Evolutionary conservation across 768 basidiomycete genomes (phyloP).

Genomic region (Tylopilus felleus): DNA sequence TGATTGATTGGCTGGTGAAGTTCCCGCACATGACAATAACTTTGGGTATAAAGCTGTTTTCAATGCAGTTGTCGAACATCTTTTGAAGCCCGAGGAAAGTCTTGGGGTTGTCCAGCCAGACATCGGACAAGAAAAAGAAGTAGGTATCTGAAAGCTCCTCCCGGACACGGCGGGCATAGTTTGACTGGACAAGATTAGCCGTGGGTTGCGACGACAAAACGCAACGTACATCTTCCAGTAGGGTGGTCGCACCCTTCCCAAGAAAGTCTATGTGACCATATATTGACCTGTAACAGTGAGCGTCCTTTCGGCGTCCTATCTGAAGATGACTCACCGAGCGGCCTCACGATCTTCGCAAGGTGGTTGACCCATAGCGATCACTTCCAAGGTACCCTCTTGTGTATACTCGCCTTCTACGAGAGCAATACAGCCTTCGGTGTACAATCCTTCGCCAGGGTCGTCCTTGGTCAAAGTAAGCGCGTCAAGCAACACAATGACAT

Average conservation of each 20-base stretch:
- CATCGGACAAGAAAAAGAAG: slow-evolving; percentile 93
- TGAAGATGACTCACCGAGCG: slow-evolving; percentile 55
- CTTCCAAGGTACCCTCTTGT: slow-evolving; percentile 81
- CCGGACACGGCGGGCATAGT: slow-evolving; percentile 58
- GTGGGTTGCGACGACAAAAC: neutral
- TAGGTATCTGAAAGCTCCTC: slow-evolving; percentile 73
- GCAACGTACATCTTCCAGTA: slow-evolving; percentile 79
- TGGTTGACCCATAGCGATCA: slow-evolving; percentile 95
- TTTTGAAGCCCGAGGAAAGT: slow-evolving; percentile 76
- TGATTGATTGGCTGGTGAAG: slow-evolving; percentile 81
- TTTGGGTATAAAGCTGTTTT: slow-evolving; percentile 82
- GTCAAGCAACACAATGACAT: neutral
- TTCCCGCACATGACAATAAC: slow-evolving; percentile 93
- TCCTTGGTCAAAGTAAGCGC: slow-evolving; percentile 42
- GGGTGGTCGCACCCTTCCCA: slow-evolving; percentile 88
- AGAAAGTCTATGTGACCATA: slow-evolving; percentile 97
- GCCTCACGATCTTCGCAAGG: slow-evolving; percentile 88
- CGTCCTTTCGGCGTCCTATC: neutral
- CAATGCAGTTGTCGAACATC: slow-evolving; percentile 88
- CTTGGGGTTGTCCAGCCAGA: slow-evolving; percentile 89
- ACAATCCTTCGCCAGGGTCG: slow-evolving; percentile 91
- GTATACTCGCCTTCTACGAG: slow-evolving; percentile 97
- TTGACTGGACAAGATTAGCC: slow-evolving; percentile 40
- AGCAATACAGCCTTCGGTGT: slow-evolving; percentile 94
- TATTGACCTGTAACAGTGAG: slow-evolving; percentile 59